Percentiles rank a stretch among this genome's conserved stretches.
Evolutionary conservation across 1,284 basidiomycete genomes (phyloP).

Genomic region (Trametes versicolor): DNA sequence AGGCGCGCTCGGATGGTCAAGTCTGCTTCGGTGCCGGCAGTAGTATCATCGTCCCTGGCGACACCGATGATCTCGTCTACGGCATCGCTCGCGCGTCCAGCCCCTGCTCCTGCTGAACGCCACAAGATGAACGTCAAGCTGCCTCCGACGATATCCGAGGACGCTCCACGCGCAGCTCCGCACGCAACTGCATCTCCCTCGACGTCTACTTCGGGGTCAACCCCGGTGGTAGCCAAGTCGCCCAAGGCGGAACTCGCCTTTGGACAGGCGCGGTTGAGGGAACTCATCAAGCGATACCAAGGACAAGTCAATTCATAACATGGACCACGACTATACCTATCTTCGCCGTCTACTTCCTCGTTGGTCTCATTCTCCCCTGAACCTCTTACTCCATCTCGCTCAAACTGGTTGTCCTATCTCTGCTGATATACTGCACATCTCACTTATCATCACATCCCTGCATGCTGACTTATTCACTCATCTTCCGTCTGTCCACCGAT

Average conservation of each 20-base stretch:
- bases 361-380: neutral
- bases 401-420: neutral
- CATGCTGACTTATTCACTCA: conserved; percentile 33
- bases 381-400: conserved; percentile 3
- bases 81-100: conserved; percentile 71
- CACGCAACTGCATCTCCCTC: conserved; percentile 11
- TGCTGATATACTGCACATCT: conserved; percentile 8
- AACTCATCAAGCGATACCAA: conserved; percentile 85
- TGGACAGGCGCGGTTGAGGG: conserved; percentile 77
- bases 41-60: conserved; percentile 74
- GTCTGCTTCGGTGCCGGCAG: conserved; percentile 68
- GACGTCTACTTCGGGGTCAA: neutral
- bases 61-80: conserved; percentile 76
- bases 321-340: conserved; percentile 1
- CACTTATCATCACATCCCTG: conserved; percentile 6
- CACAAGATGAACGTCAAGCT: conserved; percentile 37
- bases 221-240: conserved; percentile 32
- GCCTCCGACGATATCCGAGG: conserved; percentile 49
- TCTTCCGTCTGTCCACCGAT: conserved; percentile 13
- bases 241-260: conserved; percentile 63
- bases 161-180: conserved; percentile 24
- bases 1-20: conserved; percentile 54
- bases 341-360: neutral
- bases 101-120: conserved; percentile 33
- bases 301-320: conserved; percentile 39